phyloP scores from a whole-genome alignment of 1,139 yeast species.

The Pichia sp. region DNA sequence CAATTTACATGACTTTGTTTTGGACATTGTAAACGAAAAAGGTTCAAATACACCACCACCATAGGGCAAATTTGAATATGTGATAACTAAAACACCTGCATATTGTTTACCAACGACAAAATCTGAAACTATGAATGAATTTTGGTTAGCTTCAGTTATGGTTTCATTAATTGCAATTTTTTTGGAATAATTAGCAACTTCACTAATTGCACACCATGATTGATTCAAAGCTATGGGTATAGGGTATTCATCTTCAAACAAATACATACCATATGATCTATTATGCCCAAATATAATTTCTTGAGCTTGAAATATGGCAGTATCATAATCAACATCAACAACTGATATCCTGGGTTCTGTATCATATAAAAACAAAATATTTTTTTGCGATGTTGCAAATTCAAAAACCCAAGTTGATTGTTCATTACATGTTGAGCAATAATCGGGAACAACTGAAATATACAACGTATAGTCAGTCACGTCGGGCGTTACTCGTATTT shows the following conservation, averaged over 20 bases:
- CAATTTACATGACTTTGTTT: slow-evolving; percentile 57
- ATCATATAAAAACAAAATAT: slow-evolving; percentile 68
- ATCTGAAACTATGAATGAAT: slow-evolving; percentile 37
- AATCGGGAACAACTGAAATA: slow-evolving; percentile 42
- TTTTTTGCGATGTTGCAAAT: slow-evolving; percentile 63
- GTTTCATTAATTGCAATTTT: slow-evolving; percentile 30
- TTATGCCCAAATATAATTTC: slow-evolving; percentile 9
- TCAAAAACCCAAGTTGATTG: slow-evolving; percentile 53
- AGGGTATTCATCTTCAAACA: slow-evolving; percentile 40
- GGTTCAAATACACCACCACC: slow-evolving; percentile 67
- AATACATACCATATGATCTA: slow-evolving; percentile 36
- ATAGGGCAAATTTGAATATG: slow-evolving; percentile 33
- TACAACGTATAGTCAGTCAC: slow-evolving; percentile 34
- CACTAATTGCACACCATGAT: slow-evolving; percentile 71
- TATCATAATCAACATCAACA: slow-evolving; percentile 67
- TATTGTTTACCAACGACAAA: slow-evolving; percentile 60
- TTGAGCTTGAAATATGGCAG: slow-evolving; percentile 49
- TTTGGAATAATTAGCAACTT: slow-evolving; percentile 18
- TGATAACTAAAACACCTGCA: slow-evolving; percentile 57
- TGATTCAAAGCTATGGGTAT: slow-evolving; percentile 40
- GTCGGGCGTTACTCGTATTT: slow-evolving; percentile 28
- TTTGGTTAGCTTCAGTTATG: slow-evolving; percentile 6
- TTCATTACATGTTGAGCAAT: slow-evolving; percentile 28
- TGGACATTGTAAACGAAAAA: slow-evolving; percentile 57
- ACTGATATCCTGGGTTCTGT: slow-evolving; percentile 50